Evolutionary conservation across 768 basidiomycete species (phyloP).

Genomic region (Macrolepiota fuliginosa): DNA sequence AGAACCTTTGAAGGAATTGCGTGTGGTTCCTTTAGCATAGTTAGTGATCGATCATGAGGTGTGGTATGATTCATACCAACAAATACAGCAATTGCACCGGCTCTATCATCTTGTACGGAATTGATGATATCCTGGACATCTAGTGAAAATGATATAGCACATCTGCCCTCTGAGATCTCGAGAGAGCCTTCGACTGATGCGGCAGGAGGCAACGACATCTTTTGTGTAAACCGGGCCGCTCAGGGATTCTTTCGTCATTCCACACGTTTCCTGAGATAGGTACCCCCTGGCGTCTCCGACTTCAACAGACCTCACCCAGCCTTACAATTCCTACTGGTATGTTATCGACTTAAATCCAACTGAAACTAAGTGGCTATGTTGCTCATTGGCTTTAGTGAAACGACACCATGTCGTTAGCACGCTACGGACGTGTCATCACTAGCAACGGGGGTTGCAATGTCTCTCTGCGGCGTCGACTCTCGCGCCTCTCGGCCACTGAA

Average conservation of each 20-base stretch:
- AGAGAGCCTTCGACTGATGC: conserved; percentile 43
- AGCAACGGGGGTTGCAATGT: background rate
- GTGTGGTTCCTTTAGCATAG: conserved; percentile 54
- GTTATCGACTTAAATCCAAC: background rate
- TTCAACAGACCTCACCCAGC: background rate
- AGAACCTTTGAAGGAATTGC: conserved; percentile 80
- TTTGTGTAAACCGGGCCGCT: conserved; percentile 2
- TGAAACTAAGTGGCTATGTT: no score
- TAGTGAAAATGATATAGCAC: conserved; percentile 61
- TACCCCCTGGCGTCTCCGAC: background rate
- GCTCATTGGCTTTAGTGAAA: background rate
- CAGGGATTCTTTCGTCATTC: background rate
- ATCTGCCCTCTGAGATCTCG: conserved; percentile 45
- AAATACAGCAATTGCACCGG: conserved; percentile 75
- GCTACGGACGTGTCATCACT: background rate
- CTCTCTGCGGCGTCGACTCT: background rate
- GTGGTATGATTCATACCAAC: conserved; percentile 43
- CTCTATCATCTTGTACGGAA: conserved; percentile 59
- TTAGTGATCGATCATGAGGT: background rate
- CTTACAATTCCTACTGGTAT: background rate
- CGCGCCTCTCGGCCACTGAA: conserved; percentile 13
- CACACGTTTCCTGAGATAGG: background rate
- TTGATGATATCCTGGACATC: conserved; percentile 55
- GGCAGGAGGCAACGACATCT: conserved; percentile 14
- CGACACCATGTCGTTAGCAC: background rate